Evolutionary conservation across 345 rosid species (phyloP).

Genomic region (Eucalyptus paniculata): DNA sequence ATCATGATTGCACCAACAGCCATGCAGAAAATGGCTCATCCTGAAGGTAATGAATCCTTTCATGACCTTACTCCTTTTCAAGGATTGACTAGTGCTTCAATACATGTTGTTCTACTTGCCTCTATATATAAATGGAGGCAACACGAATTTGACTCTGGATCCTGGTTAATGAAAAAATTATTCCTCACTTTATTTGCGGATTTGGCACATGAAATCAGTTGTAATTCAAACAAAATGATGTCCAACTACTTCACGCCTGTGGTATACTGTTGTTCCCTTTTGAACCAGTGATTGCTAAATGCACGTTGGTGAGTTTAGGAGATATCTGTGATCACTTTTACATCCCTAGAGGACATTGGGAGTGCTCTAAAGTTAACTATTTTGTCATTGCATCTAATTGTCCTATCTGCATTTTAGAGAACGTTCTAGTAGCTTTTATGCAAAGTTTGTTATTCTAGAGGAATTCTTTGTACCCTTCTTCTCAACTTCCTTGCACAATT

Average conservation of each 20-base stretch:
- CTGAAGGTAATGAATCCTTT: conserved; percentile 36
- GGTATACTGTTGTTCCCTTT: not conserved
- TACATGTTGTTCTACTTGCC: not conserved
- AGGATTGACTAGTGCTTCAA: not conserved
- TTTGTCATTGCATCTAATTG: not conserved
- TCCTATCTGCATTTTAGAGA: not conserved
- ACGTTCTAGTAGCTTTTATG: not conserved
- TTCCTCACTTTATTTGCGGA: not conserved
- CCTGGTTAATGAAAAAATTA: not conserved
- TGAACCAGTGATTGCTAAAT: not conserved
- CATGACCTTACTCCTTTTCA: not conserved
- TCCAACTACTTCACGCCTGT: not conserved
- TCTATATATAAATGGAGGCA: not conserved
- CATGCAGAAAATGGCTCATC: conserved; percentile 97
- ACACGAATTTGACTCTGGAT: not conserved
- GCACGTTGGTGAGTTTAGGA: not conserved
- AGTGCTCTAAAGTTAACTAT: not conserved
- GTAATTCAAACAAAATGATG: not conserved
- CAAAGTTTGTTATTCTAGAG: not conserved
- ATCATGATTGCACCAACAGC: conserved; percentile 95
- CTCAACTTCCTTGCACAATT: not conserved
- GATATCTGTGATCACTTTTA: not conserved
- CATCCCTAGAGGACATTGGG: not conserved
- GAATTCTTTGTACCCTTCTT: not conserved
- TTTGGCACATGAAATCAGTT: not conserved